A percentile compares a stretch with the other conserved stretches of the same genome.
Evolutionary conservation across 192 early-diverging fungal species (phyloP).

Genomic region (Phlyctochytrium planicorne): DNA sequence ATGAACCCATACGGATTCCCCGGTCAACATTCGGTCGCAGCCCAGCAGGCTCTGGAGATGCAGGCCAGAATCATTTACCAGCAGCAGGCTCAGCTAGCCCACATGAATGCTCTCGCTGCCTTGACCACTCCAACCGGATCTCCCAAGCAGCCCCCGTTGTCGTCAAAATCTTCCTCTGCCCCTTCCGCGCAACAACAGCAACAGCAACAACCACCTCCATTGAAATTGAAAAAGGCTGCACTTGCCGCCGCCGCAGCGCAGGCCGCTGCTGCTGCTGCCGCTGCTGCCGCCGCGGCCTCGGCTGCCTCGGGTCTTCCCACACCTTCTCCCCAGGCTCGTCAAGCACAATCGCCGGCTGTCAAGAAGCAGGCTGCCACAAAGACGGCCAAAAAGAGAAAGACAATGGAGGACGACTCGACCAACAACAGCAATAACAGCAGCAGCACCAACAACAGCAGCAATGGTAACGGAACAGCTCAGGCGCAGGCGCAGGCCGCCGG

Average conservation of each 20-base stretch:
- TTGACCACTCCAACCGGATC: neutral
- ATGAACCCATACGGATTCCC: neutral
- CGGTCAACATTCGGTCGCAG: neutral
- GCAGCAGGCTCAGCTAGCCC: constrained; percentile 1
- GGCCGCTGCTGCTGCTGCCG: neutral
- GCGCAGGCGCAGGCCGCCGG: neutral
- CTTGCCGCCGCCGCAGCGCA: neutral
- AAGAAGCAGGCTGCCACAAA: neutral
- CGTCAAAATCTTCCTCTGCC: neutral
- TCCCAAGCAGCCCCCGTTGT: neutral
- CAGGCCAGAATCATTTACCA: neutral
- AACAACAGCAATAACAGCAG: neutral
- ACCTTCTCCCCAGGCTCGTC: neutral
- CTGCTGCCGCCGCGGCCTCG: constrained; percentile 5
- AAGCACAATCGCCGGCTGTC: neutral
- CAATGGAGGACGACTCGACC: neutral
- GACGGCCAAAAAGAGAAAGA: neutral
- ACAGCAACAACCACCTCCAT: neutral
- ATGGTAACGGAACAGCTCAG: neutral
- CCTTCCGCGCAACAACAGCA: neutral
- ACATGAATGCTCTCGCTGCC: neutral
- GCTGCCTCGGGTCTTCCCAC: neutral
- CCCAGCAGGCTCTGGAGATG: constrained; percentile 3
- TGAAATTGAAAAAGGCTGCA: neutral
- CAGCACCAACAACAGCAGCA: neutral